phyloP scores from a whole-genome alignment of 2,329 filamentous ascomycete species.

The Sarocladium strictum region DNA sequence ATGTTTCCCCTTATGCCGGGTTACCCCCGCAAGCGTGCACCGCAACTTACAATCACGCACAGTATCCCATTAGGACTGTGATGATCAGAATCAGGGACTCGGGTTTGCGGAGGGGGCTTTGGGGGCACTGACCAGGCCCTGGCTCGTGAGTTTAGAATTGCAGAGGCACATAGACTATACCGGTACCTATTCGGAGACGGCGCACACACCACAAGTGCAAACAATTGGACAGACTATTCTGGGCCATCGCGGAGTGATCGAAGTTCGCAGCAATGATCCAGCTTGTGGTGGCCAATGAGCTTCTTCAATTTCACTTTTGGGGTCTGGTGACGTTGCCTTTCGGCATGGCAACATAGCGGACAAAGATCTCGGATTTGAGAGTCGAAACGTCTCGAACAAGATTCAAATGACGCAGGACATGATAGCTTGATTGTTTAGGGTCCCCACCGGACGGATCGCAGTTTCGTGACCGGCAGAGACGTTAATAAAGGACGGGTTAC shows the following conservation, averaged over 20 bases:
- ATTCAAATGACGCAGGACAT: neutral
- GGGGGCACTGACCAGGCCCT: neutral
- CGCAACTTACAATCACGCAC: neutral
- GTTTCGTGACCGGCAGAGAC: constrained; percentile 3
- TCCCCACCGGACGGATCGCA: constrained; percentile 1
- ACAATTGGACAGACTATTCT: neutral
- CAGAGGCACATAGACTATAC: neutral
- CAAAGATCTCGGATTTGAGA: neutral
- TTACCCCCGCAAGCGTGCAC: neutral
- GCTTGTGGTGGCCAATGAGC: too few relatives aligned
- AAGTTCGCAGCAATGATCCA: neutral
- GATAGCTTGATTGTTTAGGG: neutral
- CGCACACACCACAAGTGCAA: neutral
- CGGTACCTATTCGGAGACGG: neutral
- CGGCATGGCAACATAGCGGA: neutral
- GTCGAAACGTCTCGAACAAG: neutral
- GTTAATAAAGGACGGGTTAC: neutral
- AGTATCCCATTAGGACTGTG: too few relatives aligned
- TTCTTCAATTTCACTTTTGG: neutral
- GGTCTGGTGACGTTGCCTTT: neutral
- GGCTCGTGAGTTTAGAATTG: constrained; percentile 1
- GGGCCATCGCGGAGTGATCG: neutral
- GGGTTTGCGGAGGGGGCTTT: neutral
- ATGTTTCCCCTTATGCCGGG: neutral
- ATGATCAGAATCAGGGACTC: neutral